These are phyloP conservation scores for Glycine soja DNA, from an alignment of 306 rosid species.

Conservation along the genomic window DNA sequence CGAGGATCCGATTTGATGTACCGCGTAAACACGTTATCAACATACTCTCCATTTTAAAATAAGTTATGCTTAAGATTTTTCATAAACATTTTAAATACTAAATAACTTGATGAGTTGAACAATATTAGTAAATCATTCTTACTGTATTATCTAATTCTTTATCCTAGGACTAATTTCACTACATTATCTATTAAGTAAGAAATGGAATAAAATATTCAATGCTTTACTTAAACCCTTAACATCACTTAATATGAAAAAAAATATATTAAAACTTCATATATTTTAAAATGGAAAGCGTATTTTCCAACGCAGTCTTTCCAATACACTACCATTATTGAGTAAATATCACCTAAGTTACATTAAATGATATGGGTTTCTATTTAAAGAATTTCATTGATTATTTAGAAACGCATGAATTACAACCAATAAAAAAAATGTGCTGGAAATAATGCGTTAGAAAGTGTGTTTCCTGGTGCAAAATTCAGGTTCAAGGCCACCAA, in stretches of 20 bases:
- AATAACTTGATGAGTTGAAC: background rate
- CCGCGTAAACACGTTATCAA: background rate
- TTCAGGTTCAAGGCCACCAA: slow-evolving; percentile 39
- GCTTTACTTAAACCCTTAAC: background rate
- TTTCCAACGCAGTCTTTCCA: background rate
- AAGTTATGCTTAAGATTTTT: background rate
- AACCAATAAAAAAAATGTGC: background rate
- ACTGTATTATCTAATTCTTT: background rate
- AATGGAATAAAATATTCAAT: background rate
- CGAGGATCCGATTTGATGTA: background rate
- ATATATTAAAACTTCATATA: background rate
- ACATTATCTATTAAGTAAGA: background rate
- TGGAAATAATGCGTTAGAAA: background rate
- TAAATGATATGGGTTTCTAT: background rate
- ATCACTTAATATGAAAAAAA: background rate
- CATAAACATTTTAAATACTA: background rate
- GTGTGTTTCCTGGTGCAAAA: background rate
- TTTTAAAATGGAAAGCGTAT: background rate
- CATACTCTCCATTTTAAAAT: background rate
- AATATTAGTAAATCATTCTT: background rate
- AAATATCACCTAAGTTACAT: background rate
- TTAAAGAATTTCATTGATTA: background rate
- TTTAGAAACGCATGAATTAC: background rate
- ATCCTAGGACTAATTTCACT: background rate
- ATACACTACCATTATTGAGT: background rate